Percentiles rank a stretch among this genome's conserved stretches.
Evolutionary conservation across 1,284 basidiomycete species (phyloP).

Genomic region (Rhodotorula mucilaginosa): DNA sequence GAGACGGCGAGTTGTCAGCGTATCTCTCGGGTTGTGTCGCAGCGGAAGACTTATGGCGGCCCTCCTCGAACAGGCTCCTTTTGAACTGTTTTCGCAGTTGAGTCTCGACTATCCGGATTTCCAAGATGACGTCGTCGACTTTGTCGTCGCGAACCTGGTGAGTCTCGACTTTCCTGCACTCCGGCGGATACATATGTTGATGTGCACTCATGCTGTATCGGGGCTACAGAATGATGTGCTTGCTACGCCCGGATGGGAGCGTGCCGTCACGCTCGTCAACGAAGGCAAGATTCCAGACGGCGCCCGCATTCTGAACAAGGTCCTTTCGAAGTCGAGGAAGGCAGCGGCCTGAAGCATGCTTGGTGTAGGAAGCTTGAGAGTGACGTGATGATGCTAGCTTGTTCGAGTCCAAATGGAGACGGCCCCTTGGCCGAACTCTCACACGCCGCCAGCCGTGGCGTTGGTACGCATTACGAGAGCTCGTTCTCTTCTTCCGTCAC

Average conservation of each 20-base stretch:
- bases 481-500: too few relatives aligned
- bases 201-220: too few relatives aligned
- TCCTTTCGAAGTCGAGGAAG: background rate
- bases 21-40: too few relatives aligned
- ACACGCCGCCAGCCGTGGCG: too few relatives aligned
- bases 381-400: too few relatives aligned
- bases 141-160: conserved; percentile 6
- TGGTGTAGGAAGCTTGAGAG: background rate
- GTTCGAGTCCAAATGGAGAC: too few relatives aligned
- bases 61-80: conserved; percentile 1
- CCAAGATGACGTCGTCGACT: conserved; percentile 2
- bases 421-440: too few relatives aligned
- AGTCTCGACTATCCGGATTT: background rate
- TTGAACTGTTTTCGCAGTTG: conserved; percentile 13
- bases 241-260: background rate
- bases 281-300: background rate
- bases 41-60: background rate
- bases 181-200: too few relatives aligned
- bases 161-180: background rate
- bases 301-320: background rate
- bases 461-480: too few relatives aligned
- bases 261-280: background rate
- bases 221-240: background rate
- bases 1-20: background rate
- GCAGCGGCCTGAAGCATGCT: background rate